Percentiles rank a stretch among this genome's conserved stretches.
Conservation (phyloP, 192 early-diverging fungal genomes). For the Backusella macrospora region DNA sequence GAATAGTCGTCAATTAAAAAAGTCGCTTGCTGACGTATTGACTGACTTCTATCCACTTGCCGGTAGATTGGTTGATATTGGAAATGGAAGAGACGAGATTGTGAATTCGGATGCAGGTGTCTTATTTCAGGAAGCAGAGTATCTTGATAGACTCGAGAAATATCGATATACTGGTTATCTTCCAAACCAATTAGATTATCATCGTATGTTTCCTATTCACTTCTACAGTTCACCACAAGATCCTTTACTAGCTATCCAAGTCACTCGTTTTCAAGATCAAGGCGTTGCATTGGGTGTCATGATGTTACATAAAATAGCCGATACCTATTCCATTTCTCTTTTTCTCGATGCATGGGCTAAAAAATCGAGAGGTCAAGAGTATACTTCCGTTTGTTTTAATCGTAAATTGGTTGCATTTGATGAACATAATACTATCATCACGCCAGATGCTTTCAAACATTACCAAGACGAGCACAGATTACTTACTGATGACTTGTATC, state of each 20-base stretch:
- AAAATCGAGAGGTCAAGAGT: constrained; percentile 3
- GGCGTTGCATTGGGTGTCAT: constrained; percentile 35
- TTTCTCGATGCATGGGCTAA: constrained; percentile 38
- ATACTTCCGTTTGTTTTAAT: neutral
- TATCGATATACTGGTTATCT: constrained; percentile 28
- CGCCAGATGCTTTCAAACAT: constrained; percentile 21
- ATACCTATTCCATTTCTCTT: constrained; percentile 26
- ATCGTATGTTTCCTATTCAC: constrained; percentile 37
- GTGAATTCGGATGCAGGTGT: constrained; percentile 28
- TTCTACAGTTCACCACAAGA: constrained; percentile 30
- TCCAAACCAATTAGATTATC: constrained; percentile 34
- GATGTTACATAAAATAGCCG: constrained; percentile 37
- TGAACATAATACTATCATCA: constrained; percentile 19
- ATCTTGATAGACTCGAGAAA: constrained; percentile 18
- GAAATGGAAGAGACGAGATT: constrained; percentile 34
- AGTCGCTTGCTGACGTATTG: constrained; percentile 16
- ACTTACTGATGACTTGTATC: neutral
- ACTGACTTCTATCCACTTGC: constrained; percentile 30
- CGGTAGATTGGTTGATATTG: constrained; percentile 30
- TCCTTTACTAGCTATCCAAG: constrained; percentile 27
- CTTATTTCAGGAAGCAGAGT: constrained; percentile 33
- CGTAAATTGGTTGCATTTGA: constrained; percentile 17
- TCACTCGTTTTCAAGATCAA: constrained; percentile 30
- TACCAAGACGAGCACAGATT: constrained; percentile 34
- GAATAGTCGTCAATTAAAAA: constrained; percentile 10